Percentiles rank a stretch among this genome's conserved stretches.
phyloP scores from a whole-genome alignment of 495 filamentous ascomycete species.

The Trichoderma virens region DNA sequence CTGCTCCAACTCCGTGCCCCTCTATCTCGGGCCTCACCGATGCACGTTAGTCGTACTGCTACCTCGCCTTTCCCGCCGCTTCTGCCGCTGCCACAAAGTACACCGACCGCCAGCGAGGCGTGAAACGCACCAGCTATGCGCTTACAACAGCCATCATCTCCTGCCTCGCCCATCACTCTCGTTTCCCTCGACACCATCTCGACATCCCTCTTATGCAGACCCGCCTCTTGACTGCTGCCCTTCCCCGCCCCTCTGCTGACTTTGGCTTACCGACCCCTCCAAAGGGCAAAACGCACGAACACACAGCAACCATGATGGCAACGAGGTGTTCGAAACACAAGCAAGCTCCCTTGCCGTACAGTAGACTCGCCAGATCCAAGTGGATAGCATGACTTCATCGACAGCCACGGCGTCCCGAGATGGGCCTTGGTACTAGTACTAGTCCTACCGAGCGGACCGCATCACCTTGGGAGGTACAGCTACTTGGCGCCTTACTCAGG shows the following conservation, averaged over 20 bases:
- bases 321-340: background rate
- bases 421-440: background rate
- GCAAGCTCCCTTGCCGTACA: background rate
- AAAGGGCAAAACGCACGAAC: too few relatives aligned
- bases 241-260: too few relatives aligned
- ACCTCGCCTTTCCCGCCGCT: background rate
- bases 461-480: background rate
- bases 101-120: background rate
- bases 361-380: background rate
- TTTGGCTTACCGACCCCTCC: background rate
- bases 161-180: background rate
- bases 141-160: background rate
- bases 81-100: background rate
- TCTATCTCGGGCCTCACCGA: slow-evolving; percentile 5
- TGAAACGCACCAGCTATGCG: background rate
- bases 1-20: background rate
- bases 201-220: background rate
- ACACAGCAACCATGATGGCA: background rate
- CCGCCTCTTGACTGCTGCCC: background rate
- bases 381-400: slow-evolving; percentile 2
- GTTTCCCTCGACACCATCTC: background rate
- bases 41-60: background rate
- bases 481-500: background rate
- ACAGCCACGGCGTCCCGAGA: background rate
- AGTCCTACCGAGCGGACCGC: background rate